A percentile compares a stretch with the other conserved stretches of the same genome.
phyloP scores from a whole-genome alignment of 2,329 filamentous ascomycete genomes.

The Ampelomyces quisqualis region DNA sequence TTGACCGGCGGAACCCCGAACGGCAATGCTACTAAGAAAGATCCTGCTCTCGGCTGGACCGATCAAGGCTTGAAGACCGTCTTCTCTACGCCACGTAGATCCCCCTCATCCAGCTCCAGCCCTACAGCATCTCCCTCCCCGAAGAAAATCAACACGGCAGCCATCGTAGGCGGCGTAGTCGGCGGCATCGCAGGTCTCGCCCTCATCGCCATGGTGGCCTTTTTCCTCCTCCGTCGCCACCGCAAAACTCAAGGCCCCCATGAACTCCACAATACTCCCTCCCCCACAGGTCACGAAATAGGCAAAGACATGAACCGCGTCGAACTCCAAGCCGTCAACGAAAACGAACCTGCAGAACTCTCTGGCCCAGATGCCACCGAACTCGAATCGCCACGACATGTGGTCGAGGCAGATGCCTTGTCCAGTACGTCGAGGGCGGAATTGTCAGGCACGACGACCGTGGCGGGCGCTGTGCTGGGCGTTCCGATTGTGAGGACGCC shows the following conservation, averaged over 20 bases:
- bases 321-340: conserved; percentile 18
- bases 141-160: conserved; percentile 10
- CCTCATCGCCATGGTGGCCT: conserved; percentile 8
- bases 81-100: conserved; percentile 10
- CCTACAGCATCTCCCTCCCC: background rate
- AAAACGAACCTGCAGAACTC: conserved; percentile 19
- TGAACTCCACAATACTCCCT: conserved; percentile 10
- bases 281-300: background rate
- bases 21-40: conserved; percentile 14
- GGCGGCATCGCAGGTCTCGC: conserved; percentile 17
- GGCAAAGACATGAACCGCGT: conserved; percentile 12
- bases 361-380: conserved; percentile 10
- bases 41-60: conserved; percentile 15
- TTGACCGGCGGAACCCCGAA: conserved; percentile 11
- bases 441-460: conserved; percentile 18
- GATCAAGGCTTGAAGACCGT: conserved; percentile 11
- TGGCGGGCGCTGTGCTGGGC: conserved; percentile 13
- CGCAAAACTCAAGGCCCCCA: conserved; percentile 4
- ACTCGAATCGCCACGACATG: conserved; percentile 13
- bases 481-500: conserved; percentile 23
- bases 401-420: conserved; percentile 19
- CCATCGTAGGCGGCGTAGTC: conserved; percentile 21
- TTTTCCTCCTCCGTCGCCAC: conserved; percentile 15
- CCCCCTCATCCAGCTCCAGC: background rate
- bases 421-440: conserved; percentile 17